Evolutionary conservation across 371 early-diverging fungal genomes (phyloP).

Genomic region (Mucor piriformis): DNA sequence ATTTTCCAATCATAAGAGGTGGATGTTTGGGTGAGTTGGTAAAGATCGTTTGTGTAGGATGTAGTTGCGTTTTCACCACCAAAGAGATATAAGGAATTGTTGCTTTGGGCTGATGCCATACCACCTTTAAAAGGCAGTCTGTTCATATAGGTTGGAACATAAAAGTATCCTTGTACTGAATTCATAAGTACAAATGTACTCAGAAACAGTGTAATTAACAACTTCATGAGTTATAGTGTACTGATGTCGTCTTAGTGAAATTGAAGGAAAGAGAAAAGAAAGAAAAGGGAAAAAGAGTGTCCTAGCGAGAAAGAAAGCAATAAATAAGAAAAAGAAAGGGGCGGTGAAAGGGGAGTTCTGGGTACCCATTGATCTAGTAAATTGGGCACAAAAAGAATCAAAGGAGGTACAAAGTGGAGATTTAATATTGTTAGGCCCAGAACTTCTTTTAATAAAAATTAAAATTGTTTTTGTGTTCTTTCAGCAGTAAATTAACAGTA

Average conservation of each 20-base stretch:
- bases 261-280: not conserved
- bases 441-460: not conserved
- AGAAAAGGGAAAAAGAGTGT: not conserved
- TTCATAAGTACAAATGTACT: not conserved
- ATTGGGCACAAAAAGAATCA: constrained; percentile 6
- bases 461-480: not conserved
- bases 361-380: constrained; percentile 6
- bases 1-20: constrained; percentile 23
- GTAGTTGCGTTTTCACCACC: constrained; percentile 34
- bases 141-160: constrained; percentile 27
- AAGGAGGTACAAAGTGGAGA: constrained; percentile 24
- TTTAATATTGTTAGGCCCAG: constrained; percentile 3
- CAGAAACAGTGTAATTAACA: constrained; percentile 2
- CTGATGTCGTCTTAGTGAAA: no score
- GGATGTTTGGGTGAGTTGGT: constrained; percentile 26
- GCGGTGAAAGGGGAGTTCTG: constrained; percentile 1
- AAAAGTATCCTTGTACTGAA: constrained; percentile 28
- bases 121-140: constrained; percentile 33
- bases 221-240: not conserved
- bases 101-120: constrained; percentile 32
- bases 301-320: constrained; percentile 4
- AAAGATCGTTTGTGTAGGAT: constrained; percentile 28
- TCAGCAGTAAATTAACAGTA: no score
- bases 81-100: constrained; percentile 27
- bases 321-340: constrained; percentile 9